Percentiles rank a stretch among this genome's conserved stretches.
These are phyloP conservation scores for Colletotrichum cereale DNA, from an alignment of 2,329 filamentous ascomycete species.

Conservation along the genomic window DNA sequence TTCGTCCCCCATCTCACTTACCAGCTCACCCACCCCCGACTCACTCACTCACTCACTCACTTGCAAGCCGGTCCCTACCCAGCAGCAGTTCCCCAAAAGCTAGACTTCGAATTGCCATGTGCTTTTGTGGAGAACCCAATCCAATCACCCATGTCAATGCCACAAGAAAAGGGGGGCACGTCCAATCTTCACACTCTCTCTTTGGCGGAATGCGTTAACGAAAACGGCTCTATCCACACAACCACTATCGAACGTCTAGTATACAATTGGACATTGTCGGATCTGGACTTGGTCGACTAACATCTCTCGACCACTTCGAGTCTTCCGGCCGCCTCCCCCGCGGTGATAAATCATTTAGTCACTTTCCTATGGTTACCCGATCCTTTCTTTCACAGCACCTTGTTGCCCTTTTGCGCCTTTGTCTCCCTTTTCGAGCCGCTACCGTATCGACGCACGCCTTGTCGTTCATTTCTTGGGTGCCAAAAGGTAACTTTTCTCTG, in stretches of 20 bases:
- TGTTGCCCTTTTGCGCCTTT: neutral
- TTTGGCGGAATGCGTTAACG: slow-evolving; percentile 18
- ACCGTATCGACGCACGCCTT: slow-evolving; percentile 7
- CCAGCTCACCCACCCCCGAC: neutral
- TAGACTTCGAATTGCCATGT: slow-evolving; percentile 21
- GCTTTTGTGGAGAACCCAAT: slow-evolving; percentile 25
- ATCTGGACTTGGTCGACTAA: slow-evolving; percentile 19
- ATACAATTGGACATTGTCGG: neutral
- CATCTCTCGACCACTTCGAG: neutral
- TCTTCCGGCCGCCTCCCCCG: neutral
- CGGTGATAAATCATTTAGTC: slow-evolving; percentile 13
- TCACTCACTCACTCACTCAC: neutral
- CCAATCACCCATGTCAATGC: neutral
- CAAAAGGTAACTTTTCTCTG: slow-evolving; percentile 6
- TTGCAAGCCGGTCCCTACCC: neutral
- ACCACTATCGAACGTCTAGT: slow-evolving; percentile 7
- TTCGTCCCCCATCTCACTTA: neutral
- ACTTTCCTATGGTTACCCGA: slow-evolving; percentile 7
- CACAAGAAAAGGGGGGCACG: neutral
- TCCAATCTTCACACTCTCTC: neutral
- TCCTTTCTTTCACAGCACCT: slow-evolving; percentile 25
- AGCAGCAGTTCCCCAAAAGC: neutral
- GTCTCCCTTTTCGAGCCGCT: neutral
- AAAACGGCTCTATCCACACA: slow-evolving; percentile 19
- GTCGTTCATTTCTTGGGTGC: slow-evolving; percentile 20